phyloP scores from a whole-genome alignment of 2,329 filamentous ascomycete genomes.

The Alternaria sp. region DNA sequence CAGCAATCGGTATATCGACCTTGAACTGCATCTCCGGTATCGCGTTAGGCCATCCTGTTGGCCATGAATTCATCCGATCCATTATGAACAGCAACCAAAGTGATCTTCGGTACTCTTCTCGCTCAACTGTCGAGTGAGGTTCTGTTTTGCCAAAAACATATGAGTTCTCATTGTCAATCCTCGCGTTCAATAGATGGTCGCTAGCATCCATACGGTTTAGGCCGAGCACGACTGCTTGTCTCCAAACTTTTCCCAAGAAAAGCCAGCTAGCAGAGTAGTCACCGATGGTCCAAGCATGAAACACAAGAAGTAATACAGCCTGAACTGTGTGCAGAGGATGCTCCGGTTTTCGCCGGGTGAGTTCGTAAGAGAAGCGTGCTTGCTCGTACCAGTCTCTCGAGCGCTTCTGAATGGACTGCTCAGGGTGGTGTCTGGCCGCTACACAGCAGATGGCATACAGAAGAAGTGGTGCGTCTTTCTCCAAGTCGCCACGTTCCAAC shows the following conservation, averaged over 20 bases:
- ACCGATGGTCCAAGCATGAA: constrained; percentile 34
- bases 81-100: constrained; percentile 46
- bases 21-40: constrained; percentile 44
- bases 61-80: constrained; percentile 39
- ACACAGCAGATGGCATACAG: constrained; percentile 41
- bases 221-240: constrained; percentile 39
- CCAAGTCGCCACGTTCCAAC: constrained; percentile 23
- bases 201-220: constrained; percentile 42
- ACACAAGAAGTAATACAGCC: constrained; percentile 34
- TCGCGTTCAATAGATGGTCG: not conserved
- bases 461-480: constrained; percentile 32
- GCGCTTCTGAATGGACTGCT: constrained; percentile 26
- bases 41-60: constrained; percentile 36
- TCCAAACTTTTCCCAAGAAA: constrained; percentile 45
- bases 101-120: constrained; percentile 40
- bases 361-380: constrained; percentile 41
- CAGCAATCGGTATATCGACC: constrained; percentile 40
- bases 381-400: constrained; percentile 41
- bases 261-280: constrained; percentile 44
- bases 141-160: constrained; percentile 4
- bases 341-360: constrained; percentile 29
- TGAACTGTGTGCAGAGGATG: constrained; percentile 38
- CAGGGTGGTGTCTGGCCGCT: constrained; percentile 34
- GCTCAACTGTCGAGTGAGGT: constrained; percentile 24
- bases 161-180: not conserved